These are phyloP conservation scores for Calonectria henricotiae DNA, from an alignment of 2,329 filamentous ascomycete genomes.

Conservation along the genomic window DNA sequence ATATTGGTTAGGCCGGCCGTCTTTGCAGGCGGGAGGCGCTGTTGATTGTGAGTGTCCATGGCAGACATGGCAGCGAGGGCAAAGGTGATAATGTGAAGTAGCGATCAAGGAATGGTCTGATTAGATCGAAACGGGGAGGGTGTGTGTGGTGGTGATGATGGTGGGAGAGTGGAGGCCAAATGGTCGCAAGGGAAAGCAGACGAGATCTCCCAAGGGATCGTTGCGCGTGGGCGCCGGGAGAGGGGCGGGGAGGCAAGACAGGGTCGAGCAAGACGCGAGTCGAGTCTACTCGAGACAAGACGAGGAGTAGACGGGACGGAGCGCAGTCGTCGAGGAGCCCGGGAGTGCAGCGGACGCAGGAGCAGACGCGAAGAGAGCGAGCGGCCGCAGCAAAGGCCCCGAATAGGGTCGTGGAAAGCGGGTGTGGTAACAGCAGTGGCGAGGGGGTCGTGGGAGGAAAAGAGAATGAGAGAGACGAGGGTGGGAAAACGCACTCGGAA, in stretches of 20 bases:
- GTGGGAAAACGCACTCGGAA: slow-evolving; percentile 34
- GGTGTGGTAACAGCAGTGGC: slow-evolving; percentile 31
- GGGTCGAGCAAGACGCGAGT: slow-evolving; percentile 23
- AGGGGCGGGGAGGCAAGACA: slow-evolving; percentile 26
- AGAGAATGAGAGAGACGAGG: slow-evolving; percentile 29
- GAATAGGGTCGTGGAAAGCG: slow-evolving; percentile 32
- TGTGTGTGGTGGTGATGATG: slow-evolving; percentile 20
- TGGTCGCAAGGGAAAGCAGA: slow-evolving; percentile 28
- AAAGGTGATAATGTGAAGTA: slow-evolving; percentile 27
- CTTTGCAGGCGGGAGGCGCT: slow-evolving; percentile 54
- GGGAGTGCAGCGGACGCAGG: slow-evolving; percentile 29
- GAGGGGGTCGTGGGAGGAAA: slow-evolving; percentile 27
- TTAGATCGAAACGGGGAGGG: slow-evolving; percentile 6
- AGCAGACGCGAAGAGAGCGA: slow-evolving; percentile 29
- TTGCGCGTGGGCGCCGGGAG: slow-evolving; percentile 19
- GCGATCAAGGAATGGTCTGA: slow-evolving; percentile 1
- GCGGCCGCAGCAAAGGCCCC: slow-evolving; percentile 34
- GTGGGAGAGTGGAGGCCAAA: slow-evolving; percentile 10
- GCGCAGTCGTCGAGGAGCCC: slow-evolving; percentile 27
- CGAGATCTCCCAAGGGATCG: slow-evolving; percentile 22
- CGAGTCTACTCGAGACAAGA: slow-evolving; percentile 34
- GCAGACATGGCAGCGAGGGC: slow-evolving; percentile 36
- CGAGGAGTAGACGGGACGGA: slow-evolving; percentile 22
- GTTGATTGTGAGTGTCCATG: slow-evolving; percentile 53
- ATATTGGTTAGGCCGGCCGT: slow-evolving; percentile 60